Evolutionary conservation across 83 land plant genomes (phyloP), one percentile per base, ranked within the genome.

Genomic region (Picea abies): DNA sequence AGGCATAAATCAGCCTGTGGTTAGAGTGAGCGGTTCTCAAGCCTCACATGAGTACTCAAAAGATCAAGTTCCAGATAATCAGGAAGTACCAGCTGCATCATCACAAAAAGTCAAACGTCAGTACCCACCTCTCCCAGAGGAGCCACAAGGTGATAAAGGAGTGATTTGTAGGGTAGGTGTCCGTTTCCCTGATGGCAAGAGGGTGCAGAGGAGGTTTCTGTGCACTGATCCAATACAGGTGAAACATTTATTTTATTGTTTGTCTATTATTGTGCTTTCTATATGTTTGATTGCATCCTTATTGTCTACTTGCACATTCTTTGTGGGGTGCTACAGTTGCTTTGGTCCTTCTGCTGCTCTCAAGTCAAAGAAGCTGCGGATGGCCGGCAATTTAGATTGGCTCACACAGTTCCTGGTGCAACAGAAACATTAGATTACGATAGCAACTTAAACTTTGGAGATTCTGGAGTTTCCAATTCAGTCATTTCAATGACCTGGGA

Each of bases 151-250:
- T 68, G 90, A 89, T 63, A 87, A 84, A 37, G 89, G 67, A 22
- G 90, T 88, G 10, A 82, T 91, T 49, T 96, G 99, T 76, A 86
- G 96, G 66, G 93, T 97, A 60, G 97, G 93, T 9, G 79, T 97
- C 39, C 98, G 99, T 39, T 93, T 97, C 66, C 97, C 99, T 17
- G 96, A 96, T 86, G 99, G 99, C 1, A 92, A 88, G 35, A 91
- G 99, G 82, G 76, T 89, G n/a, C 97, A 96, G 83, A 81, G 98
- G 83, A 90, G 89, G 80, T 97, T 95, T 82, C 78, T 94, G 14
- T 90, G 84, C 37, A 78, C 90, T 10, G 99, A 97, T 85, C 85
- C 98, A 60, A 87, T 93, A 64, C 91, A 96, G 96, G 99, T 92
- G 88, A 29, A 26, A 26, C 60, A 58, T 80, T 47, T 63, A 22